These are phyloP conservation scores for Pseudocercospora pini-densiflorae DNA, from an alignment of 2,329 filamentous ascomycete genomes.

Conservation along the genomic window DNA sequence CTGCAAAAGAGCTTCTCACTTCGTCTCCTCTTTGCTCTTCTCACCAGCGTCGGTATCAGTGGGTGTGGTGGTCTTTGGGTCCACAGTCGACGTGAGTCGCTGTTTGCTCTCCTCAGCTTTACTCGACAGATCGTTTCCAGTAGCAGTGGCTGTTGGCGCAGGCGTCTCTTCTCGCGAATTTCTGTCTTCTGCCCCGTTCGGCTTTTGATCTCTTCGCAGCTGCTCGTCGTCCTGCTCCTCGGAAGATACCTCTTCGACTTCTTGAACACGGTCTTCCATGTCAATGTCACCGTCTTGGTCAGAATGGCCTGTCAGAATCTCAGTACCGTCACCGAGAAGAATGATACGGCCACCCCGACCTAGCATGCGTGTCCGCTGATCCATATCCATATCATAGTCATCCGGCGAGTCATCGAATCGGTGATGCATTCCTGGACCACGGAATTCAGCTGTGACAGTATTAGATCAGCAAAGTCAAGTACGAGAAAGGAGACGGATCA, in stretches of 20 bases:
- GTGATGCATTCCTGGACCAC: slow-evolving; percentile 56
- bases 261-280: slow-evolving; percentile 77
- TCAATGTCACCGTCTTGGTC: slow-evolving; percentile 67
- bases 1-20: slow-evolving; percentile 19
- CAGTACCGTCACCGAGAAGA: slow-evolving; percentile 91
- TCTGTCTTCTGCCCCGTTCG: slow-evolving; percentile 36
- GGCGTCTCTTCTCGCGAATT: slow-evolving; percentile 58
- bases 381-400: slow-evolving; percentile 75
- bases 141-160: slow-evolving; percentile 43
- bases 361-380: slow-evolving; percentile 68
- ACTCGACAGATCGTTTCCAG: slow-evolving; percentile 18
- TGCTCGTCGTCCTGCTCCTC: slow-evolving; percentile 85
- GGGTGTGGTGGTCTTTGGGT: slow-evolving; percentile 35
- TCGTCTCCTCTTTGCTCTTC: slow-evolving; percentile 24
- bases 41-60: slow-evolving; percentile 21
- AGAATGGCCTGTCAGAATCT: slow-evolving; percentile 80
- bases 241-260: slow-evolving; percentile 60
- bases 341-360: slow-evolving; percentile 83
- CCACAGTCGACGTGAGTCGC: slow-evolving; percentile 29
- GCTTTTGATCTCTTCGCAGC: slow-evolving; percentile 67
- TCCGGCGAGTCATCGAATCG: slow-evolving; percentile 55
- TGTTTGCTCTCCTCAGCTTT: slow-evolving; percentile 38
- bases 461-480: slow-evolving; percentile 29
- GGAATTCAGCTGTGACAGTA: slow-evolving; percentile 51
- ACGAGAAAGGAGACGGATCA: slow-evolving; percentile 37